Conservation (phyloP, 2,329 filamentous ascomycete genomes). For the Botrytis paeoniae region DNA sequence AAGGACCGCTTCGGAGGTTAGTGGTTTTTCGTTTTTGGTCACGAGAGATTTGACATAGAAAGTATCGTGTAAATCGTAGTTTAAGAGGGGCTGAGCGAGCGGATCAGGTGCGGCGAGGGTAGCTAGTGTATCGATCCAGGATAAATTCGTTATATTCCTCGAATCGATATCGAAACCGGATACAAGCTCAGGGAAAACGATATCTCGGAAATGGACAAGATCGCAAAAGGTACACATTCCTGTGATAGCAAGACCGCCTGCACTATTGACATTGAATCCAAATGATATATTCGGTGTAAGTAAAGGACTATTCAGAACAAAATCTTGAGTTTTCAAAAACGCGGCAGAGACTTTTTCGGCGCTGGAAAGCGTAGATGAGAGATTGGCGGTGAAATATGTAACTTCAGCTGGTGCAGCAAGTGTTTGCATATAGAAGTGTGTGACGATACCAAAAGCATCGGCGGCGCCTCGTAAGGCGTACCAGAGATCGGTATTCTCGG, state of each 20-base stretch:
- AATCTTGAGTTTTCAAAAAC: slow-evolving; percentile 43
- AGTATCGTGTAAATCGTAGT: slow-evolving; percentile 41
- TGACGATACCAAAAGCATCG: slow-evolving; percentile 39
- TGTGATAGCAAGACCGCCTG: slow-evolving; percentile 37
- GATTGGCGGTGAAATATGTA: slow-evolving; percentile 28
- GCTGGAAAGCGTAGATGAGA: slow-evolving; percentile 26
- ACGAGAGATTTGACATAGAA: slow-evolving; percentile 35
- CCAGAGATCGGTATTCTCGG: slow-evolving; percentile 32
- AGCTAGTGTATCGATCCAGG: slow-evolving; percentile 39
- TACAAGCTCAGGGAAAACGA: slow-evolving; percentile 41
- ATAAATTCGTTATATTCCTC: slow-evolving; percentile 28
- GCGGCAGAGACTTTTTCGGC: slow-evolving; percentile 27
- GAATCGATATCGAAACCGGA: slow-evolving; percentile 37
- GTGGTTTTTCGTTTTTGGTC: slow-evolving; percentile 16
- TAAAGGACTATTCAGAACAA: slow-evolving; percentile 41
- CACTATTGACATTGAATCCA: slow-evolving; percentile 43
- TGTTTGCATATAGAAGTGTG: slow-evolving; percentile 37
- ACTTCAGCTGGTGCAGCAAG: slow-evolving; percentile 37
- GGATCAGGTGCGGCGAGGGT: slow-evolving; percentile 18
- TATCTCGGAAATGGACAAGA: slow-evolving; percentile 39
- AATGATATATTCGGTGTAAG: slow-evolving; percentile 43
- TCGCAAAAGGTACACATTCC: slow-evolving; percentile 43
- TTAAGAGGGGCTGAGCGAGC: slow-evolving; percentile 39
- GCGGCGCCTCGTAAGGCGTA: slow-evolving; percentile 38
- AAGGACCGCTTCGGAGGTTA: slow-evolving; percentile 17